Conservation (phyloP, 345 rosid genomes). For the Excoecaria agallocha region DNA sequence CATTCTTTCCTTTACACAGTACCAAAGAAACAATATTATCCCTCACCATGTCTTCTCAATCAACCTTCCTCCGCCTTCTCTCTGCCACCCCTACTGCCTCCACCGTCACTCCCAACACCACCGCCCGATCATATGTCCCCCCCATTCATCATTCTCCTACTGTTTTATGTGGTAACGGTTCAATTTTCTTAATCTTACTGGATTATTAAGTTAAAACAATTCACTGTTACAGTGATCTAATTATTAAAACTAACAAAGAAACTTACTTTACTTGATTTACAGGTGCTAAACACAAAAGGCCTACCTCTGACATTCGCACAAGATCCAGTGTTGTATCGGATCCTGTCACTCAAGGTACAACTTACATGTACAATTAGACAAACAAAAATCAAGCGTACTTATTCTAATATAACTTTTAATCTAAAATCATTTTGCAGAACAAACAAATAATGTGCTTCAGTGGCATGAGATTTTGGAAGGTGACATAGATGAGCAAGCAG, state of each 20-base stretch:
- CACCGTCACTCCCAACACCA: background rate
- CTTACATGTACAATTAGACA: background rate
- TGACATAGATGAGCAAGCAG: constrained; percentile 36
- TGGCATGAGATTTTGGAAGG: constrained; percentile 56
- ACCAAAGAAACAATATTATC: background rate
- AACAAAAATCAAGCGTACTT: background rate
- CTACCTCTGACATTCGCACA: constrained; percentile 18
- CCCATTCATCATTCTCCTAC: background rate
- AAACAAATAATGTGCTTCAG: constrained; percentile 42
- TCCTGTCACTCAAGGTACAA: constrained; percentile 49
- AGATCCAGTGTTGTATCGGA: constrained; percentile 49
- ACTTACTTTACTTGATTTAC: background rate
- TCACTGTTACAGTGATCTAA: background rate
- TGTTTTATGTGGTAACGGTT: background rate
- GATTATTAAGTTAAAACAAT: background rate
- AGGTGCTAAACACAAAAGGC: constrained; percentile 42
- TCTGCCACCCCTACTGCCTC: background rate
- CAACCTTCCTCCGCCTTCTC: constrained; percentile 12
- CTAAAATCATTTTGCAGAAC: constrained; percentile 25
- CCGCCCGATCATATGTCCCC: background rate
- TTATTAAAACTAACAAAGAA: background rate
- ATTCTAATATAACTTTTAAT: background rate
- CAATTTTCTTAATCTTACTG: background rate
- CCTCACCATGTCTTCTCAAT: constrained; percentile 17
- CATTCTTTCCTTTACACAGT: no score